These are phyloP conservation scores for Salix brachista DNA, from an alignment of 345 rosid species.

Conservation along the genomic window DNA sequence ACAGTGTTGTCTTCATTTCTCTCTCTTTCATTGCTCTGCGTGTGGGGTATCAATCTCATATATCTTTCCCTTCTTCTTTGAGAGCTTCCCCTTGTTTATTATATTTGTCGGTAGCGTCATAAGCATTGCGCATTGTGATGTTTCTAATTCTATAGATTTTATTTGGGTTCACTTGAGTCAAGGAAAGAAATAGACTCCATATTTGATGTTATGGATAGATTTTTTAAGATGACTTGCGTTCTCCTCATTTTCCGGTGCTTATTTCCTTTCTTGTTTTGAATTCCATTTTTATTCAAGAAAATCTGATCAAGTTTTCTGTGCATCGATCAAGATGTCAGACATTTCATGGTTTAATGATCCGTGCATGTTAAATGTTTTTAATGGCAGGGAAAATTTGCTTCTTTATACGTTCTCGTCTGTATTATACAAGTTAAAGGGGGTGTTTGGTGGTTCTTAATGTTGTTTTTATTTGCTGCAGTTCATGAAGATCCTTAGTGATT, in stretches of 20 bases:
- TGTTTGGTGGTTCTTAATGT: background rate
- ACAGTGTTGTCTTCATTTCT: background rate
- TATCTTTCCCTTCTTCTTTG: background rate
- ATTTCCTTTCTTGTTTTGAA: background rate
- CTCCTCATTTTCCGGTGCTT: background rate
- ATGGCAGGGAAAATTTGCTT: background rate
- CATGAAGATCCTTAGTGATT: constrained; percentile 14
- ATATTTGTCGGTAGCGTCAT: constrained; percentile 15
- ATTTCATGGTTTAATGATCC: background rate
- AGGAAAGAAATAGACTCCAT: too few species aligned
- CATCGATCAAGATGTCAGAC: background rate
- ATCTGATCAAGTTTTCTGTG: background rate
- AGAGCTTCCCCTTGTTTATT: background rate
- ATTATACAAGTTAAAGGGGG: background rate
- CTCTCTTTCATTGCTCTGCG: constrained; percentile 17
- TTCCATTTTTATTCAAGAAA: background rate
- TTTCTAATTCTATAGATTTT: background rate
- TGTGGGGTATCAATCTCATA: background rate
- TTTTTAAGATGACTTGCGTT: background rate
- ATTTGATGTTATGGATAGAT: too few species aligned
- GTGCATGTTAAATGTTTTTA: background rate
- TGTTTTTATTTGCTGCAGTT: constrained; percentile 5
- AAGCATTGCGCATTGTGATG: background rate
- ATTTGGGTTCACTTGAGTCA: too few species aligned
- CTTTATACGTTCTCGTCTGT: background rate